Percentiles rank a stretch among this genome's conserved stretches.
Evolutionary conservation across 352 stramenopile genomes (phyloP).

Genomic region (Globisporangium paddicum): DNA sequence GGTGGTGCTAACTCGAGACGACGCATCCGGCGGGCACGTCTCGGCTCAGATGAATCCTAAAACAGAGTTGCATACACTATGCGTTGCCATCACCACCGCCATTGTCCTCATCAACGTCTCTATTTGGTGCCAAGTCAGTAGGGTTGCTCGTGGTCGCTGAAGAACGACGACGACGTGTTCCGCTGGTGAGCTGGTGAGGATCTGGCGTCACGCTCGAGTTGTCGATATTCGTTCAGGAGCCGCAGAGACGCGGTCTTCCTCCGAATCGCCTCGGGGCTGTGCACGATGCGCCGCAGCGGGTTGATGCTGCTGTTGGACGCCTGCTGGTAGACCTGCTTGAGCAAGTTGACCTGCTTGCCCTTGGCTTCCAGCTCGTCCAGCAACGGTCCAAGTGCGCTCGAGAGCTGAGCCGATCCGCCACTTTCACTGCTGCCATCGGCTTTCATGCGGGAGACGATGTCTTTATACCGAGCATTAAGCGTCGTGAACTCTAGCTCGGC

Average conservation of each 20-base stretch:
- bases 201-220: slow-evolving; percentile 45
- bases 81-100: neutral
- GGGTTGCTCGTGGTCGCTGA: slow-evolving; percentile 18
- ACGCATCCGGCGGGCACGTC: slow-evolving; percentile 1
- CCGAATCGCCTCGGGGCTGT: slow-evolving; percentile 50
- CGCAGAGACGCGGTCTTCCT: slow-evolving; percentile 61
- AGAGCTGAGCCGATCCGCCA: slow-evolving; percentile 25
- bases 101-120: neutral
- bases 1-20: slow-evolving; percentile 23
- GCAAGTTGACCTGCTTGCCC: slow-evolving; percentile 58
- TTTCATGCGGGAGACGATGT: slow-evolving; percentile 37
- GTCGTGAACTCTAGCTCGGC: slow-evolving; percentile 43
- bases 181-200: slow-evolving; percentile 7
- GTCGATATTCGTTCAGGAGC: slow-evolving; percentile 61
- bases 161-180: slow-evolving; percentile 10
- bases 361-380: slow-evolving; percentile 64
- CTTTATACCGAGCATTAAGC: slow-evolving; percentile 38
- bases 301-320: slow-evolving; percentile 58
- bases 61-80: neutral
- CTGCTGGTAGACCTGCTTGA: slow-evolving; percentile 60
- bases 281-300: slow-evolving; percentile 37
- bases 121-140: neutral
- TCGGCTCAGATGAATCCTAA: slow-evolving; percentile 18
- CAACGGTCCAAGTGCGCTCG: slow-evolving; percentile 34
- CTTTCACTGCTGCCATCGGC: slow-evolving; percentile 8